Base-by-base conservation (phyloP, 768 basidiomycete species). In the Russula emetica region DNA sequence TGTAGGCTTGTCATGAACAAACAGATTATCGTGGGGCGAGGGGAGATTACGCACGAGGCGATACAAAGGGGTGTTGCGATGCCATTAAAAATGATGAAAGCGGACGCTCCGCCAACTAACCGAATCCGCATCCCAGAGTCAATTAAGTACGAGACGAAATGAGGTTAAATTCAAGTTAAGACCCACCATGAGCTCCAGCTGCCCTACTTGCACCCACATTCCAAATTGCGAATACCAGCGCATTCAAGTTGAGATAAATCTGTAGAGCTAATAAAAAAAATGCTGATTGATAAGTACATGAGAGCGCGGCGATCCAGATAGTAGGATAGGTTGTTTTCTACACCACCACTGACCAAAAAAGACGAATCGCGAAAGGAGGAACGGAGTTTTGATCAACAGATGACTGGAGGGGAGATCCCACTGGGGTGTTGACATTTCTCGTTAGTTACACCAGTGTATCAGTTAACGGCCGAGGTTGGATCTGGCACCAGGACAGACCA, bases 361-460 rank as follows among this genome's bases (percentile, higher is more conserved):
- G 45, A 85, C 78, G 30, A 82, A 78, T 58, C 87, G 83, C 62
- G 81, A 70, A 59, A 84, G 72, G 57, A 87, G 73, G 72, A 88
- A 85, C 4, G 79, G 74, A 69, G 79, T 86, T 60, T 73, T 76
- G 78, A 82, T 79, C 30, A 52, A 13, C 32, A 61, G 49, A 51
- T 56, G 60, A 26, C 49, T 40, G 42, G 55, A 57, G 22, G 45
- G 45, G 18, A 13, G 32, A n/a, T 61, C 45, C 53, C 54, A 36
- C 45, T 51, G 47, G 10, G 38, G 58, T 26, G 45, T 32, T 24
- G 30, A 16, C 63, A 64, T 64, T 55, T n/a, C 55, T 13, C 38
- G 38, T 38, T 38, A 38, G 16, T 44, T 38, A 10, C 28, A 34
- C 44, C 56, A 47, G 32, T 34, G 40, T 44, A 47, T 45, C 28